A percentile compares a stretch with the other conserved stretches of the same genome.
These are phyloP conservation scores for Populus davidiana DNA, from an alignment of 345 rosid species.

Conservation along the genomic window DNA sequence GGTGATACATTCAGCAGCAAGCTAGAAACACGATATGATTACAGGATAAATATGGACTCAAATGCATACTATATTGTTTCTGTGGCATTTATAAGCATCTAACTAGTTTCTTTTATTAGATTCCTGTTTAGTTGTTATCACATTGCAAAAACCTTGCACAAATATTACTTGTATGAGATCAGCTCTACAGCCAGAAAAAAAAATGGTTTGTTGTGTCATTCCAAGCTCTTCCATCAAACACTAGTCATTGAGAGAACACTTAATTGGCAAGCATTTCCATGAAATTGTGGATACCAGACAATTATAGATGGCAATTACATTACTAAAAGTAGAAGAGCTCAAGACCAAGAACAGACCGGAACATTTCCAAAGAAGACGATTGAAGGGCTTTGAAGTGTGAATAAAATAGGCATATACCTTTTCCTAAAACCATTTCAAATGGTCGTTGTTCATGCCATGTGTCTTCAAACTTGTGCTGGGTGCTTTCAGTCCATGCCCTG, in stretches of 20 bases:
- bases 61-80: not conserved
- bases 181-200: not conserved
- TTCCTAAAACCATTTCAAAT: constrained; percentile 71
- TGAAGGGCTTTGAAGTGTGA: not conserved
- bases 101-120: not conserved
- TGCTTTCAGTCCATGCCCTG: constrained; percentile 76
- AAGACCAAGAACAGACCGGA: not conserved
- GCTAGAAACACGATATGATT: not conserved
- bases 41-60: not conserved
- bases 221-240: not conserved
- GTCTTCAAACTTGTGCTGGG: constrained; percentile 86
- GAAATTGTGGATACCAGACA: not conserved
- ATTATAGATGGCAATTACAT: not conserved
- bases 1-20: constrained; percentile 3
- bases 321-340: not conserved
- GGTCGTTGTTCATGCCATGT: constrained; percentile 90
- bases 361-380: not conserved
- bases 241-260: not conserved
- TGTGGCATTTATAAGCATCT: not conserved
- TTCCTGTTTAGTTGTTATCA: not conserved
- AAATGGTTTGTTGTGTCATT: not conserved
- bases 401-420: constrained; percentile 46
- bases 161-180: not conserved
- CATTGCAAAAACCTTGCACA: not conserved
- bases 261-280: not conserved